These are phyloP conservation scores for Blastobotrys serpentis DNA, from an alignment of 1,139 yeast species.

Conservation along the genomic window DNA sequence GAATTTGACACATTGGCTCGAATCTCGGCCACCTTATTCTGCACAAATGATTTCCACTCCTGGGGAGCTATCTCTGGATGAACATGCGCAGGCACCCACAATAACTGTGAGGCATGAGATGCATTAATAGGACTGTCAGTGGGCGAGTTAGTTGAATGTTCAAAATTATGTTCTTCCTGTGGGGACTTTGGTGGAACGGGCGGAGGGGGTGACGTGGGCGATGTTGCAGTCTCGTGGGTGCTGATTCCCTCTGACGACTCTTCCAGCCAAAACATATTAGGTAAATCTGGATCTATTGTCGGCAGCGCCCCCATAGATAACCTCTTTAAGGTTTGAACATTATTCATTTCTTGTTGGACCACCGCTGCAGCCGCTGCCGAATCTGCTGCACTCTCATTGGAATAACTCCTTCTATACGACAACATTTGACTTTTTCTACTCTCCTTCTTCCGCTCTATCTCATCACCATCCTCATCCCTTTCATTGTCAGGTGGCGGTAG, in stretches of 20 bases:
- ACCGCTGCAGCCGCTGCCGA: slow-evolving; percentile 39
- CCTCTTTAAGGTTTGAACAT: slow-evolving; percentile 48
- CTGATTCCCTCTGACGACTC: slow-evolving; percentile 9
- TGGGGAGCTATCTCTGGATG: slow-evolving; percentile 96
- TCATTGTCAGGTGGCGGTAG: background rate
- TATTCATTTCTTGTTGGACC: slow-evolving; percentile 50
- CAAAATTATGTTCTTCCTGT: slow-evolving; percentile 19
- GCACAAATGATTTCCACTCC: slow-evolving; percentile 79
- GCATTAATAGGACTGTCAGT: slow-evolving; percentile 21
- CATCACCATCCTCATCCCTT: background rate
- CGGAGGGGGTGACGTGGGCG: slow-evolving; percentile 11
- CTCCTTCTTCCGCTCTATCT: background rate
- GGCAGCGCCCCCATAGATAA: slow-evolving; percentile 47
- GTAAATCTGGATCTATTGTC: slow-evolving; percentile 48
- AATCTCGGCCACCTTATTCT: slow-evolving; percentile 73
- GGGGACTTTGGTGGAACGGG: slow-evolving; percentile 18
- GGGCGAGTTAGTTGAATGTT: slow-evolving; percentile 12
- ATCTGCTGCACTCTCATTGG: slow-evolving; percentile 20
- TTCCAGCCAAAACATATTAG: slow-evolving; percentile 28
- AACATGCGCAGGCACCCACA: slow-evolving; percentile 94
- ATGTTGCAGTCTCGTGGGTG: slow-evolving; percentile 2
- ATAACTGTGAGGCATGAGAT: slow-evolving; percentile 37
- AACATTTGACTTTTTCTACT: slow-evolving; percentile 9
- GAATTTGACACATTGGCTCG: slow-evolving; percentile 45
- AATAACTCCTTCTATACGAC: slow-evolving; percentile 10